Percentiles rank a stretch among this genome's conserved stretches.
These are phyloP conservation scores for Fusarium verrucosum DNA, from an alignment of 2,329 filamentous ascomycete genomes.

Conservation along the genomic window DNA sequence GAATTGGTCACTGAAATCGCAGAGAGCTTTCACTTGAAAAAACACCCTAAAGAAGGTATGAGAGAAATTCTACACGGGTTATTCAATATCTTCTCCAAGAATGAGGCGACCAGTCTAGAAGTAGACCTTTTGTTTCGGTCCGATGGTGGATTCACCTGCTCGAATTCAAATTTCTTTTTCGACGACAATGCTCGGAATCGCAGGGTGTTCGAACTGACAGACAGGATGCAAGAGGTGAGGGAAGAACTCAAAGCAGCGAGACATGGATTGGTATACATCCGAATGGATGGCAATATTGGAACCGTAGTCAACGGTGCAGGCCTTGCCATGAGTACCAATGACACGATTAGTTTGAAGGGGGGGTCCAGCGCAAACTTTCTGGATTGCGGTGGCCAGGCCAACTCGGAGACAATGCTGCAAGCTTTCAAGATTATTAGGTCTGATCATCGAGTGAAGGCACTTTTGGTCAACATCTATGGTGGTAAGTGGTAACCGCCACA, in stretches of 20 bases:
- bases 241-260: slow-evolving; percentile 55
- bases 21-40: not conserved
- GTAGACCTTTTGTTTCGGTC: slow-evolving; percentile 49
- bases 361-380: slow-evolving; percentile 83
- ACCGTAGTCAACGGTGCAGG: slow-evolving; percentile 91
- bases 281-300: slow-evolving; percentile 70
- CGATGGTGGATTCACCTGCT: slow-evolving; percentile 45
- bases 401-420: slow-evolving; percentile 79
- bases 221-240: slow-evolving; percentile 46
- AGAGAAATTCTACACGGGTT: slow-evolving; percentile 36
- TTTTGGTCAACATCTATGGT: slow-evolving; percentile 67
- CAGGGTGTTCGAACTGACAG: slow-evolving; percentile 53
- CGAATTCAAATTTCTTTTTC: slow-evolving; percentile 55
- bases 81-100: slow-evolving; percentile 54
- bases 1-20: slow-evolving; percentile 33
- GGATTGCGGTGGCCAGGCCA: slow-evolving; percentile 90
- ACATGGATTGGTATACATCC: slow-evolving; percentile 82
- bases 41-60: slow-evolving; percentile 23
- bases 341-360: slow-evolving; percentile 74
- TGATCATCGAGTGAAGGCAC: slow-evolving; percentile 75
- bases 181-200: slow-evolving; percentile 59
- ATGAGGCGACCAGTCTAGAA: slow-evolving; percentile 59
- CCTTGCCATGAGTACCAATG: slow-evolving; percentile 90
- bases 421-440: slow-evolving; percentile 78
- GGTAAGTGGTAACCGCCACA: slow-evolving; percentile 34